Percentiles rank a stretch among this genome's conserved stretches.
phyloP scores from a whole-genome alignment of 306 rosid species.

The Ceratonia siliqua region DNA sequence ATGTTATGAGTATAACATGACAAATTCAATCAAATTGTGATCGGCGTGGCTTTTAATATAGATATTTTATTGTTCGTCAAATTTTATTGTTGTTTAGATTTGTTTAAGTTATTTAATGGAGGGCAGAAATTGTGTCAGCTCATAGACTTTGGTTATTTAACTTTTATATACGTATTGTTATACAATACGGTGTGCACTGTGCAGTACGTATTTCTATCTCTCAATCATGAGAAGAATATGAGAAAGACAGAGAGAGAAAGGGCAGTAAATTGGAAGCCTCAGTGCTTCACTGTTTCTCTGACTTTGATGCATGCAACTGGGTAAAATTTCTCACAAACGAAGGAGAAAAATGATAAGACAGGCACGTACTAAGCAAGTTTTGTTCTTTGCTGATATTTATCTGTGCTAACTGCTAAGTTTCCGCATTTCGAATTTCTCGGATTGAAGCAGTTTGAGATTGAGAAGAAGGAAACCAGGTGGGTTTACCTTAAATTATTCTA shows the following conservation, averaged over 20 bases:
- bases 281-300: slow-evolving; percentile 46
- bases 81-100: no score
- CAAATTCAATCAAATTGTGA: no score
- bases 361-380: slow-evolving; percentile 18
- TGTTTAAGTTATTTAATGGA: no score
- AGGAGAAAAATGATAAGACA: slow-evolving; percentile 11
- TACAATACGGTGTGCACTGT: slow-evolving; percentile 17
- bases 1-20: no score
- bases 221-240: slow-evolving; percentile 47
- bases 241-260: slow-evolving; percentile 34
- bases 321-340: slow-evolving; percentile 9
- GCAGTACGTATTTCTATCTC: slow-evolving; percentile 28
- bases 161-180: slow-evolving; percentile 22
- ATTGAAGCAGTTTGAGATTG: slow-evolving; percentile 2
- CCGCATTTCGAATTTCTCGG: slow-evolving; percentile 47
- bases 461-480: slow-evolving; percentile 45
- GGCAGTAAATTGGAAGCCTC: slow-evolving; percentile 46
- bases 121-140: no score
- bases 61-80: no score
- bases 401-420: slow-evolving; percentile 21
- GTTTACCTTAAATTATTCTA: slow-evolving; percentile 26
- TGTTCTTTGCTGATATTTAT: slow-evolving; percentile 30
- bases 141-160: no score
- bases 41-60: no score
- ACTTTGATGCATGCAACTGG: slow-evolving; percentile 47